phyloP scores from a whole-genome alignment of 768 basidiomycete genomes.

The Nidularia sp. region DNA sequence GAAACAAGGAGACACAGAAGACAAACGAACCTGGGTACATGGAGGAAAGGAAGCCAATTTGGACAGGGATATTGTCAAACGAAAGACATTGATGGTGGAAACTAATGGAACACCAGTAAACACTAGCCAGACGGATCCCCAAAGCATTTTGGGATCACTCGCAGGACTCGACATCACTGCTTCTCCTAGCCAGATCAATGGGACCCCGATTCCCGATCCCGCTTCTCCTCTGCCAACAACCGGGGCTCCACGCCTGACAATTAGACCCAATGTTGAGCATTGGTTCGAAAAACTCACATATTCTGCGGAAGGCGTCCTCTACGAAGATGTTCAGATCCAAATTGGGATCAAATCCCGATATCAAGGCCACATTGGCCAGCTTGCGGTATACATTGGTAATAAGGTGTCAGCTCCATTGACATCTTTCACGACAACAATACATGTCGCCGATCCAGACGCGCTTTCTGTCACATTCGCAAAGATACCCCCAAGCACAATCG shows the following conservation, averaged over 20 bases:
- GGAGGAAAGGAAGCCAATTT: constrained; percentile 92
- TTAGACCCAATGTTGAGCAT: constrained; percentile 73
- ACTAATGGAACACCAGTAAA: constrained; percentile 18
- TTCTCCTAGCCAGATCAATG: constrained; percentile 6
- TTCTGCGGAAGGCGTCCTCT: constrained; percentile 82
- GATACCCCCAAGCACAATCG: constrained; percentile 80
- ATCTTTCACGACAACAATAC: constrained; percentile 82
- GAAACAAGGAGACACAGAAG: constrained; percentile 89
- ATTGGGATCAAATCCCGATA: constrained; percentile 96
- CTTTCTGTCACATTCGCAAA: constrained; percentile 85
- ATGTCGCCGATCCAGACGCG: constrained; percentile 69
- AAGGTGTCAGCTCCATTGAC: constrained; percentile 87
- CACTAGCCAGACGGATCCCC: constrained; percentile 21
- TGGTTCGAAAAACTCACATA: constrained; percentile 88
- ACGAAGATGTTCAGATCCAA: constrained; percentile 94
- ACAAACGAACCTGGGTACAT: constrained; percentile 93
- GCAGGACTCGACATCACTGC: constrained; percentile 75
- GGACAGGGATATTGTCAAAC: constrained; percentile 63
- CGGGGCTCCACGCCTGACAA: constrained; percentile 53
- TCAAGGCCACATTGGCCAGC: constrained; percentile 89
- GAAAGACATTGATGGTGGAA: constrained; percentile 36
- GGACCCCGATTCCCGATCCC: neutral
- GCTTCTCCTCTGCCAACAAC: constrained; percentile 18
- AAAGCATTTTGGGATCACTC: constrained; percentile 69
- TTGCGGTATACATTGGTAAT: constrained; percentile 96